Conservation (phyloP, 345 rosid species). For the Salix udensis region DNA sequence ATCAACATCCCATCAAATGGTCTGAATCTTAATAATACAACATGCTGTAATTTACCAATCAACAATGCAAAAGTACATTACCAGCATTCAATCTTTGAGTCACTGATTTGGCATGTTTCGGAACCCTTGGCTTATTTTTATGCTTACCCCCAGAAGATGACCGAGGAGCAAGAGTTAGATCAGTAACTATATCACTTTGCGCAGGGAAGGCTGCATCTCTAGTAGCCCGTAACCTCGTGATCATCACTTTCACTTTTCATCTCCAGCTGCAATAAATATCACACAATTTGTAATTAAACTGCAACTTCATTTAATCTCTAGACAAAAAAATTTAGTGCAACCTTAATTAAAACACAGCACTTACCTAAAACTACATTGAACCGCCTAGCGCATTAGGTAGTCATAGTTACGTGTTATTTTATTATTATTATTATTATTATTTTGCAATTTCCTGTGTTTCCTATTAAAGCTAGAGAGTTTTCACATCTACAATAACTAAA, state of each 20-base stretch:
- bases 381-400: not conserved
- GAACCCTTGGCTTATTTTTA: conserved; percentile 33
- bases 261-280: conserved; percentile 32
- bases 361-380: not conserved
- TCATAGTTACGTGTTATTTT: not conserved
- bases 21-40: not conserved
- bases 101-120: conserved; percentile 34
- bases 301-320: not conserved
- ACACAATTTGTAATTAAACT: not conserved
- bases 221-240: conserved; percentile 25
- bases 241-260: conserved; percentile 28
- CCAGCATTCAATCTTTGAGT: conserved; percentile 36
- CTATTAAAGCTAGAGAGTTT: too few species aligned
- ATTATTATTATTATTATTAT: too few species aligned
- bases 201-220: conserved; percentile 18
- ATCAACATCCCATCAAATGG: not conserved
- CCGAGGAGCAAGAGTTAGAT: conserved; percentile 23
- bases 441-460: too few species aligned
- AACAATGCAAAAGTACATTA: conserved; percentile 15
- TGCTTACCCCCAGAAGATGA: conserved; percentile 28
- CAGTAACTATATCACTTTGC: conserved; percentile 20
- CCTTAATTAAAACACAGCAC: not conserved
- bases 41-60: not conserved
- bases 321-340: not conserved
- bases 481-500: too few species aligned